These are phyloP conservation scores for Zasmidium cellare DNA, from an alignment of 2,329 filamentous ascomycete genomes.

Conservation along the genomic window DNA sequence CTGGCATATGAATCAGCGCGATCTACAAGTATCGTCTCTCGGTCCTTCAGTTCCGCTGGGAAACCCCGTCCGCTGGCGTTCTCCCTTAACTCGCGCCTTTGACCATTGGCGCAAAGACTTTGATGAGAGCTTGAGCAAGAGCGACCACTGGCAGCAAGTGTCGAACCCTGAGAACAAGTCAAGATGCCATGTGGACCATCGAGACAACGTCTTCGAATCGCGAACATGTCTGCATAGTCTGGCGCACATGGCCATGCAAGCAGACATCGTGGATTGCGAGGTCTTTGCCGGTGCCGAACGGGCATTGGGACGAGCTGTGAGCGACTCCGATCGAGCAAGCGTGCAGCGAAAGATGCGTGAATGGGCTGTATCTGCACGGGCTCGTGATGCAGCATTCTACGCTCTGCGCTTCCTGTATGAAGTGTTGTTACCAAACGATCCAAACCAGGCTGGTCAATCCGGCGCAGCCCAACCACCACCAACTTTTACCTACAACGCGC, in stretches of 20 bases:
- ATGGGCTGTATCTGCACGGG: slow-evolving; percentile 87
- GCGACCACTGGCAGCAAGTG: slow-evolving; percentile 37
- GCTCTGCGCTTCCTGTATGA: slow-evolving; percentile 84
- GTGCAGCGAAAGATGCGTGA: slow-evolving; percentile 84
- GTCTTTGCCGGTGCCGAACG: slow-evolving; percentile 88
- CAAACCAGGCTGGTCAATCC: slow-evolving; percentile 4
- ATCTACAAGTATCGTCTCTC: slow-evolving; percentile 86
- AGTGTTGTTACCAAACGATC: slow-evolving; percentile 70
- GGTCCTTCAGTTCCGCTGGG: slow-evolving; percentile 79
- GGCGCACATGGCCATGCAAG: slow-evolving; percentile 97
- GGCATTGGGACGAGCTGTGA: slow-evolving; percentile 82
- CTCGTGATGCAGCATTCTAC: slow-evolving; percentile 89
- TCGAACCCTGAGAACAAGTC: slow-evolving; percentile 33
- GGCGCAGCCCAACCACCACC: slow-evolving; percentile 27
- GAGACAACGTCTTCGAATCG: slow-evolving; percentile 79
- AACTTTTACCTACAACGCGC: slow-evolving; percentile 67
- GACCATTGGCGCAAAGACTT: slow-evolving; percentile 94
- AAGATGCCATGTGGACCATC: slow-evolving; percentile 40
- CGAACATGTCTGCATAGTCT: slow-evolving; percentile 88
- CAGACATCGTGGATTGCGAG: slow-evolving; percentile 95
- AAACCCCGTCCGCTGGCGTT: slow-evolving; percentile 87
- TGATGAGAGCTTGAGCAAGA: slow-evolving; percentile 72
- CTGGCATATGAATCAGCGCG: slow-evolving; percentile 97
- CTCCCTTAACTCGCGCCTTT: slow-evolving; percentile 80
- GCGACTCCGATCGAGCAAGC: slow-evolving; percentile 74